Evolutionary conservation across 495 filamentous ascomycete species (phyloP), one percentile per base, ranked within the genome.

Genomic region (Penicillium salamii): DNA sequence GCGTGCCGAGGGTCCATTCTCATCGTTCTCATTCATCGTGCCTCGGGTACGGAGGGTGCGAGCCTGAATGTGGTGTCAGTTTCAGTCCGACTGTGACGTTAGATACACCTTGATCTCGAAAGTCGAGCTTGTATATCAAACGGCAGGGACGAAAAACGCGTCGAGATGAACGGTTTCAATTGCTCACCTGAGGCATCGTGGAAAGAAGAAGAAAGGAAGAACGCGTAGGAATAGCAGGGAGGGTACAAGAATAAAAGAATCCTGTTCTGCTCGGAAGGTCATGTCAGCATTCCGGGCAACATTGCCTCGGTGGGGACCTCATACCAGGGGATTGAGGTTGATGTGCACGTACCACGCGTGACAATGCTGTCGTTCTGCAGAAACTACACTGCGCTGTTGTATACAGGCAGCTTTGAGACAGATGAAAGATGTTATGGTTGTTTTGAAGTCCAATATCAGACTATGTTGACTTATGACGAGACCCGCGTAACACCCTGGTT

Each of bases 21-120:
- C 93, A 62, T 96, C 93, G 61, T 96, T 96, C 71, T 96, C 90
- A 66, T 97, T 92, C 59, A 84, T 85, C 50, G 85, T 71, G 55
- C 81, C 78, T 70, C 90, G 83, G 47, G 76, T 75, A 54, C 85
- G 77, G 57, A 78, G 67, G 44, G 71, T 69, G 54, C 84, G 78
- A 62, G 70, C 74, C 81, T 85, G 55, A 23, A 47, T n/a, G 18
- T 23, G 23, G 11, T 18, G 53, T 59, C 41, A 63, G 59, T 58
- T 43, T 47, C 24, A 26, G 20, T 49, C 46, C 35, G 20, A 18
- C 40, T 24, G 24, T n/a, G 40, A 34, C 26, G 18, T 44, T 13
- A 18, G 19, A 13, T 36, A 11, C 28, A 19, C 24, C 26, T 3
- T 28, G 28, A 37, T 40, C 17, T 48, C 18, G 17, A 39, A n/a